These are phyloP conservation scores for Corylus americana DNA, from an alignment of 306 rosid genomes.

Conservation along the genomic window DNA sequence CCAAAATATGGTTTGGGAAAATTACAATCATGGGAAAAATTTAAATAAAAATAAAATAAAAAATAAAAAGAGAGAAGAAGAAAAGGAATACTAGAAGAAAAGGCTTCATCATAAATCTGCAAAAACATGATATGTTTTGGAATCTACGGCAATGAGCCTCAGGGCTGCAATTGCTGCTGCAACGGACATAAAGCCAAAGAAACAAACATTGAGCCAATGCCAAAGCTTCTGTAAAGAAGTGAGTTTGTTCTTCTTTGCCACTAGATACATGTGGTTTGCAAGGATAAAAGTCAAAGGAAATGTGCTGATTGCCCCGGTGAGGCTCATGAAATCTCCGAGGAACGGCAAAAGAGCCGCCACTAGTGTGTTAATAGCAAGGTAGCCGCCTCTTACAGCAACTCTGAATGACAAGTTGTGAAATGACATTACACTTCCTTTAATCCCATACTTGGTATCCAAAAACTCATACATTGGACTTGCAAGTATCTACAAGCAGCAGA, in stretches of 20 bases:
- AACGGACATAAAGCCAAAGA: constrained; percentile 70
- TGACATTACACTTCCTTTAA: constrained; percentile 68
- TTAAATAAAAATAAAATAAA: not conserved
- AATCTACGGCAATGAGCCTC: constrained; percentile 81
- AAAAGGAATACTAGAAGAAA: constrained; percentile 11
- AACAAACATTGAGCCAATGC: constrained; percentile 89
- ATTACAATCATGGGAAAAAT: not conserved
- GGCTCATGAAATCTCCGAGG: constrained; percentile 99
- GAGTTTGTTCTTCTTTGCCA: constrained; percentile 71
- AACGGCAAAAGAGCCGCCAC: constrained; percentile 85
- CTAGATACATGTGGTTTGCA: constrained; percentile 88
- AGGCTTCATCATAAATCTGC: constrained; percentile 61
- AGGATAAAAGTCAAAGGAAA: constrained; percentile 94
- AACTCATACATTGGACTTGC: constrained; percentile 98
- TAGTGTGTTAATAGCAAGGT: constrained; percentile 66
- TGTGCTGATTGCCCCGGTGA: constrained; percentile 94
- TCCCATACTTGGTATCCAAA: constrained; percentile 72
- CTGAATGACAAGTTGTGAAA: constrained; percentile 64
- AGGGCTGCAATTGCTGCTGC: constrained; percentile 80
- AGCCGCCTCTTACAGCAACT: constrained; percentile 75
- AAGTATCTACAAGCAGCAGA: constrained; percentile 58
- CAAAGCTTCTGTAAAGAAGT: constrained; percentile 61
- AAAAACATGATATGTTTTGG: constrained; percentile 68
- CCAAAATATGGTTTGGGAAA: not conserved
- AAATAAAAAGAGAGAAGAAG: not conserved